These are phyloP conservation scores for Fragaria iinumae DNA, from an alignment of 306 rosid species.

Conservation along the genomic window DNA sequence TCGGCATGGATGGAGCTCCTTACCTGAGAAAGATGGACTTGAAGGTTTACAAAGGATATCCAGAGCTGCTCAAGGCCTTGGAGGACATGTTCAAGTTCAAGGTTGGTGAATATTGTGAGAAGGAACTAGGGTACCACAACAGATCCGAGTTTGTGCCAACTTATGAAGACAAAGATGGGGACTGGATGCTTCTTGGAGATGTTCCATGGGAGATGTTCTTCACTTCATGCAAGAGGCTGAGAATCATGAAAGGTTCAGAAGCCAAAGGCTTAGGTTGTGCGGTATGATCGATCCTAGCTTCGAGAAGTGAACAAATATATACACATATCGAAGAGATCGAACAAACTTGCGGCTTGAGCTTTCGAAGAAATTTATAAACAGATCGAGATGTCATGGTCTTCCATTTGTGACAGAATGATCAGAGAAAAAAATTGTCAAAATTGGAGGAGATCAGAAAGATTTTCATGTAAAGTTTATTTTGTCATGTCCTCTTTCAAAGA, in stretches of 20 bases:
- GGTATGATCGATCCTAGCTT: constrained; percentile 9
- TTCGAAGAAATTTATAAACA: background rate
- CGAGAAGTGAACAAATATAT: background rate
- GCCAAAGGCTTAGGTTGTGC: constrained; percentile 49
- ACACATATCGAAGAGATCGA: background rate
- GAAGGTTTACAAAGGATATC: constrained; percentile 40
- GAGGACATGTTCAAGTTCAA: constrained; percentile 53
- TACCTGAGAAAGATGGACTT: constrained; percentile 48
- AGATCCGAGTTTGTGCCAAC: constrained; percentile 50
- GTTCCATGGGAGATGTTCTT: constrained; percentile 56
- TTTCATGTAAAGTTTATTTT: constrained; percentile 9
- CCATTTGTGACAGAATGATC: background rate
- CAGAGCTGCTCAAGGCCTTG: constrained; percentile 46
- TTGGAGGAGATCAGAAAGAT: background rate
- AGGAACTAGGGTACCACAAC: constrained; percentile 35
- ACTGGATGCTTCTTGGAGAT: constrained; percentile 61
- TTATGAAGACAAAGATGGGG: constrained; percentile 57
- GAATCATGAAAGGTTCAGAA: constrained; percentile 54
- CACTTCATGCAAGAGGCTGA: constrained; percentile 49
- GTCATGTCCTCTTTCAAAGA: constrained; percentile 10
- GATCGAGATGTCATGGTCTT: background rate
- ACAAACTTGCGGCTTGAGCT: constrained; percentile 19
- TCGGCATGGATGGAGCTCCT: constrained; percentile 63
- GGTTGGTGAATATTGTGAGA: constrained; percentile 39
- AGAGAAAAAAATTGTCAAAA: background rate